Percentiles rank a stretch among this genome's conserved stretches.
phyloP scores from a whole-genome alignment of 2,329 filamentous ascomycete species.

The Pleomassaria siparia region DNA sequence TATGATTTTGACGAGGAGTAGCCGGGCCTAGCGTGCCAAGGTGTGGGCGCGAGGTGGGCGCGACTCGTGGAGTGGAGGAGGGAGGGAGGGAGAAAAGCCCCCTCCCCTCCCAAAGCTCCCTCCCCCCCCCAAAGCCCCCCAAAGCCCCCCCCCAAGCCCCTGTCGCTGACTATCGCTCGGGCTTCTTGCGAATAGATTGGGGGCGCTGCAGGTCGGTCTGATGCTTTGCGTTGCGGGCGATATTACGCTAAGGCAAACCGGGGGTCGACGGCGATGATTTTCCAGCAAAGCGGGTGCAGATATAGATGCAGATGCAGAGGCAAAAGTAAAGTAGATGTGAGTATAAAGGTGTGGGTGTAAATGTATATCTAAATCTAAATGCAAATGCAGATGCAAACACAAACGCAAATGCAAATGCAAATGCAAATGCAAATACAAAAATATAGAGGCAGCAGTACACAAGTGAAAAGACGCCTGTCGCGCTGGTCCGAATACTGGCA shows the following conservation, averaged over 20 bases:
- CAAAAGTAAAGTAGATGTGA: slow-evolving; percentile 1
- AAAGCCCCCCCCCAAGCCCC: too few relatives aligned
- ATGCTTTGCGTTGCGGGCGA: slow-evolving; percentile 1
- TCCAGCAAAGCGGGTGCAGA: background rate
- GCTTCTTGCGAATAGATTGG: slow-evolving; percentile 8
- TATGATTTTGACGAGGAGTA: slow-evolving; percentile 24
- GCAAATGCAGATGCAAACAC: too few relatives aligned
- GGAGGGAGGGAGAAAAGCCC: too few relatives aligned
- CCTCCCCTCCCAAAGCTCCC: too few relatives aligned
- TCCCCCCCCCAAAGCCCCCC: too few relatives aligned
- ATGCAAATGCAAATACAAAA: too few relatives aligned
- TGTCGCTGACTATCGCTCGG: slow-evolving; percentile 14
- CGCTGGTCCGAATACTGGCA: background rate
- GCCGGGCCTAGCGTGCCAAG: slow-evolving; percentile 24
- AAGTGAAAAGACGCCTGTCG: background rate
- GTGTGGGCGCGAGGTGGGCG: slow-evolving; percentile 22
- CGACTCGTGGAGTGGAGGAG: slow-evolving; percentile 22
- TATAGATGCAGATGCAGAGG: slow-evolving; percentile 7
- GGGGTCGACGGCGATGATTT: slow-evolving; percentile 2
- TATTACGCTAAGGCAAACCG: background rate
- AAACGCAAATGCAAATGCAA: too few relatives aligned
- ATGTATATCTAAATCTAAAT: too few relatives aligned
- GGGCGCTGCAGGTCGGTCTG: background rate
- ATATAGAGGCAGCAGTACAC: too few relatives aligned
- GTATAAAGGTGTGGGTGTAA: background rate